Evolutionary conservation across 1,284 basidiomycete species (phyloP), one percentile per base, ranked within the genome.

Genomic region (Leccinum fuscescens): DNA sequence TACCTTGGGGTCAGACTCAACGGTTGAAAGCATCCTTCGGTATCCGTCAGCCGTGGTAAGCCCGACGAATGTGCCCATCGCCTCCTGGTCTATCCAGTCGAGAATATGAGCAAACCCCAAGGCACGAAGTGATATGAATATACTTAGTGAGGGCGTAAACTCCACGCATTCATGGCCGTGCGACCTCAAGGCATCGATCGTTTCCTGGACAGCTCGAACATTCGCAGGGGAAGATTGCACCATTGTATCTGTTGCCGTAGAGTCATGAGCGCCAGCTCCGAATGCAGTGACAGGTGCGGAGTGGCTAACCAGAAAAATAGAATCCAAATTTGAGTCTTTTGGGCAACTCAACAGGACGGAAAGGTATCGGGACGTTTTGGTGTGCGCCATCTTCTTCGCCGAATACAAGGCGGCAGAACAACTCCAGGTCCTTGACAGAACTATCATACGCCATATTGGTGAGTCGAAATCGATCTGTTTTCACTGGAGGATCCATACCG

Each of bases 141-240:
- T 65, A 84, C 88, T 76, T 56, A 79, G 72, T 29, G 82, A 79
- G 3, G 81, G 70, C 66, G 80, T 69, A 72, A 92, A 82, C 71
- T 89, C 85, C 42, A 93, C 73, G 62, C 90, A 91, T 71, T 93
- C 90, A 69, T 95, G 92, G 14, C 92, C 93, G 55, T 81, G 78
- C 62, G 79, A 78, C 37, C 79, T 75, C 52, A 96, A 75, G 0
- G 88, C 89, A 6, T 84, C 80, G 6, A 93, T 83, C 5, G 89
- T 85, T 71, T 92, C 88, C n/a, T 84, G 70, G 11, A 97, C 87
- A 1, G 93, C 94, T 37, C 95, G 81, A 61, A 86, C 80, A 67
- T 83, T 87, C 1, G 90, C 92, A 4, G 94, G 94, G 3, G 91
- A 92, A 1, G 88, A 84, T 70, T 88, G 86, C 57, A 86, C 73